Evolutionary conservation across 2,329 filamentous ascomycete genomes (phyloP).

Genomic region (Xylogone sp.): DNA sequence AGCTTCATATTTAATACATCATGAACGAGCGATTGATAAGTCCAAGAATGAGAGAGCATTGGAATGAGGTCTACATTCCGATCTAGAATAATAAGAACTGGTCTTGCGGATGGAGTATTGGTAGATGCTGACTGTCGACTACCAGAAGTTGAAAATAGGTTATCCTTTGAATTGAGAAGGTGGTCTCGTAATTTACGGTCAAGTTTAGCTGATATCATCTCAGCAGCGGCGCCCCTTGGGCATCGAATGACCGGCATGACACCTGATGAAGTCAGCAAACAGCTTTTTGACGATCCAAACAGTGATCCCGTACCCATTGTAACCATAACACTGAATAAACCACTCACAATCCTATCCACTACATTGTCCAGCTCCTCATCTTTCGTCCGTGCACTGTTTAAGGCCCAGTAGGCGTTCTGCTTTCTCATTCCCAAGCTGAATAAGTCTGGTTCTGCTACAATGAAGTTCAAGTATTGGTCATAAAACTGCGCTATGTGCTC

Average conservation of each 20-base stretch:
- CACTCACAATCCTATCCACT: slow-evolving; percentile 88
- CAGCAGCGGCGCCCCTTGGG: slow-evolving; percentile 86
- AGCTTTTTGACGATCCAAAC: background rate
- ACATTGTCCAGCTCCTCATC: slow-evolving; percentile 86
- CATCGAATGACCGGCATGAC: slow-evolving; percentile 94
- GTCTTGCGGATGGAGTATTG: slow-evolving; percentile 68
- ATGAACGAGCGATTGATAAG: slow-evolving; percentile 78
- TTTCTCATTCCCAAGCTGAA: slow-evolving; percentile 94
- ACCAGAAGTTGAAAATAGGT: slow-evolving; percentile 69
- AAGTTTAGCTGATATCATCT: slow-evolving; percentile 90
- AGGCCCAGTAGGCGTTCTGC: slow-evolving; percentile 86
- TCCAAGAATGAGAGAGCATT: slow-evolving; percentile 98
- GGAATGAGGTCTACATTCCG: slow-evolving; percentile 93
- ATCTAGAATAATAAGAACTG: slow-evolving; percentile 90
- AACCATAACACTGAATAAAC: slow-evolving; percentile 96
- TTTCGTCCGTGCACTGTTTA: slow-evolving; percentile 88
- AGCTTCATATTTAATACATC: slow-evolving; percentile 76
- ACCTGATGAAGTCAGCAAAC: slow-evolving; percentile 45
- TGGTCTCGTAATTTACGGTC: slow-evolving; percentile 96
- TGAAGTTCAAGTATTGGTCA: slow-evolving; percentile 97
- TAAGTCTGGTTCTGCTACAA: slow-evolving; percentile 90
- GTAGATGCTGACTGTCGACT: slow-evolving; percentile 54
- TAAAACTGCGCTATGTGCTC: slow-evolving; percentile 90
- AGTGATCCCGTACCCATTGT: slow-evolving; percentile 71
- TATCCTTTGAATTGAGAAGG: slow-evolving; percentile 95